Base-by-base conservation (phyloP, 768 basidiomycete species). In the Dioszegia aurantiaca region DNA sequence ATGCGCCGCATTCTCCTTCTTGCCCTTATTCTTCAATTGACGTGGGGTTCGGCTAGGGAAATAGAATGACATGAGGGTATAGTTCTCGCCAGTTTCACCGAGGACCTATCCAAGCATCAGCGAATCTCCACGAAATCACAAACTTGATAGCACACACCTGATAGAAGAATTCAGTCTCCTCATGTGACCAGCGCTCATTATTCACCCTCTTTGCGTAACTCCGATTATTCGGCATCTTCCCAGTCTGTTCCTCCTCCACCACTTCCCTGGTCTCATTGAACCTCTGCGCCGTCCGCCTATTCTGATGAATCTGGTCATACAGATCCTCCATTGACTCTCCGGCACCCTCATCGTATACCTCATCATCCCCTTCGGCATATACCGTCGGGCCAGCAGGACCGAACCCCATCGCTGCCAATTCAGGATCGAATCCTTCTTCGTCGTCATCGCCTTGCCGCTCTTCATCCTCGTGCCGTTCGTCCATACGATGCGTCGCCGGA, bases 81-180 rank as follows among this genome's bases (percentile, higher is more conserved):
- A 64, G 41, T 68, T 72, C 52, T 68, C 66, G 2, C 70, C 70
- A 17, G 60, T 60, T 51, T 69, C 64, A 23, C 62, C 57, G 9
- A 72, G 52, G 0, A 65, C 66, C 70, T 72, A 46, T 24, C n/a
- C 49, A n/a, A n/a, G n/a, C 40, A 37, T 56, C 55, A 61, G 48
- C 47, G 19, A 1, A 53, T 42, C 9, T n/a, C 19, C 41, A 16
- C 12, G 19, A 3, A 47, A 10, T 14, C n/a, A 26, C 27, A 17
- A 43, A 9, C n/a, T n/a, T n/a, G n/a, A 19, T 33, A 8, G 42
- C 11, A 62, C 71, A 45, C 51, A 70, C 72, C 42, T 56, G 41
- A 42, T 68, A 73, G 51, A 73, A 70, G 24, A 70, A 48, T 45
- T 70, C 72, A 11, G 72, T 73, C 14, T 73, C 72, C 12, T 56